These are phyloP conservation scores for Berberis thunbergii DNA, from an alignment of 164 flowering plant genomes.

Conservation along the genomic window DNA sequence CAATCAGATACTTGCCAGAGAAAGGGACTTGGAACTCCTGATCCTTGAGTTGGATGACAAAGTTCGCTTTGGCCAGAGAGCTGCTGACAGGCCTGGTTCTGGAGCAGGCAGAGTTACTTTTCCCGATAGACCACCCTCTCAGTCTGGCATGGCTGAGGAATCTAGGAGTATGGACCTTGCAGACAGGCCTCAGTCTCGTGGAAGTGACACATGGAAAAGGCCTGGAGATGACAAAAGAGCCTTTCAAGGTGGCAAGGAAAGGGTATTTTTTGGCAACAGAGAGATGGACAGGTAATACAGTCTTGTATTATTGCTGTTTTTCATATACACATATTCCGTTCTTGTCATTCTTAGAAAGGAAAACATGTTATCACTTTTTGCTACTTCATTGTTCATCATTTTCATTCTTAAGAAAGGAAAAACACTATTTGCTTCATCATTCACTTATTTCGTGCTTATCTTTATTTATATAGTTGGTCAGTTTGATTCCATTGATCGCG, in stretches of 20 bases:
- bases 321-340: too few species aligned
- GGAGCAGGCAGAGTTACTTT: conserved; percentile 24
- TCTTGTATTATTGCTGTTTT: too few species aligned
- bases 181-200: conserved; percentile 63
- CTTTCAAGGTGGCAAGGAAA: conserved; percentile 46
- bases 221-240: conserved; percentile 45
- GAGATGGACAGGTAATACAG: conserved; percentile 37
- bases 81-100: conserved; percentile 30
- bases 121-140: conserved; percentile 55
- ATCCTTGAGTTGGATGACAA: conserved; percentile 50
- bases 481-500: too few species aligned
- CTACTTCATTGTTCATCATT: too few species aligned
- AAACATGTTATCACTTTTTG: too few species aligned
- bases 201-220: conserved; percentile 47
- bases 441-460: too few species aligned
- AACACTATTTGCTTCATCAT: too few species aligned
- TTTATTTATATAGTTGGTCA: too few species aligned
- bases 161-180: conserved; percentile 38
- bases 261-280: conserved; percentile 32
- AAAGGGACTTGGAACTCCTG: conserved; percentile 30
- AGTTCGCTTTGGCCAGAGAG: conserved; percentile 30
- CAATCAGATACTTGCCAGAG: conserved; percentile 13
- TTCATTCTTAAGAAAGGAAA: too few species aligned
- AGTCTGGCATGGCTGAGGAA: conserved; percentile 53
- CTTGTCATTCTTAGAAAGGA: too few species aligned